Conservation (phyloP, 176 grass and related monocot genomes). For the Ensete ventricosum region DNA sequence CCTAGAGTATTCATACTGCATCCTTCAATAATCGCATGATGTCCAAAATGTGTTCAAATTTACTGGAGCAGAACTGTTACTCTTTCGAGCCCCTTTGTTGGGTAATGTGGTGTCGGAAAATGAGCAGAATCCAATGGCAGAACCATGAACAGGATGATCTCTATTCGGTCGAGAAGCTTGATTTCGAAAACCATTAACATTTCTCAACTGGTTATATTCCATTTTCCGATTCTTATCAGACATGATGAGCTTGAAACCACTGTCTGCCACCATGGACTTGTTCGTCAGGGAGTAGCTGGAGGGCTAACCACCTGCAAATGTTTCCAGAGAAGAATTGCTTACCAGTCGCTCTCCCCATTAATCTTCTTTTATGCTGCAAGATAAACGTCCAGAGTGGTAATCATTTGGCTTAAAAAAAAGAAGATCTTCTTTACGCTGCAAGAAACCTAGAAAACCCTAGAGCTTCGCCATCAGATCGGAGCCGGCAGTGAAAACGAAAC, state of each 20-base stretch:
- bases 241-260: conserved; percentile 69
- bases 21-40: conserved; percentile 60
- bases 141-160: conserved; percentile 21
- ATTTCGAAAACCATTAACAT: neutral
- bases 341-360: conserved; percentile 62
- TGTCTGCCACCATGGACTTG: conserved; percentile 56
- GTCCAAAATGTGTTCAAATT: conserved; percentile 55
- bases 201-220: conserved; percentile 45
- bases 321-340: conserved; percentile 64
- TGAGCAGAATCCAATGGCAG: conserved; percentile 30
- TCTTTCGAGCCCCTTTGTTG: conserved; percentile 34
- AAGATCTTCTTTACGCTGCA: conserved; percentile 40
- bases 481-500: neutral
- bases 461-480: too few species aligned
- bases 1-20: conserved; percentile 74
- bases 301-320: conserved; percentile 53
- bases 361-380: conserved; percentile 42
- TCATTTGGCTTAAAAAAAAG: conserved; percentile 40
- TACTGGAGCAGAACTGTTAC: neutral
- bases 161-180: neutral
- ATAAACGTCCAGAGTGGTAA: conserved; percentile 54
- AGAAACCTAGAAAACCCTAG: conserved; percentile 18
- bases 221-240: conserved; percentile 51
- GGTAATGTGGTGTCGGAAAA: conserved; percentile 15
- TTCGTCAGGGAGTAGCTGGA: conserved; percentile 60